Percentiles rank a stretch among this genome's conserved stretches.
Evolutionary conservation across 768 basidiomycete genomes (phyloP).

Genomic region (Imleria badia): DNA sequence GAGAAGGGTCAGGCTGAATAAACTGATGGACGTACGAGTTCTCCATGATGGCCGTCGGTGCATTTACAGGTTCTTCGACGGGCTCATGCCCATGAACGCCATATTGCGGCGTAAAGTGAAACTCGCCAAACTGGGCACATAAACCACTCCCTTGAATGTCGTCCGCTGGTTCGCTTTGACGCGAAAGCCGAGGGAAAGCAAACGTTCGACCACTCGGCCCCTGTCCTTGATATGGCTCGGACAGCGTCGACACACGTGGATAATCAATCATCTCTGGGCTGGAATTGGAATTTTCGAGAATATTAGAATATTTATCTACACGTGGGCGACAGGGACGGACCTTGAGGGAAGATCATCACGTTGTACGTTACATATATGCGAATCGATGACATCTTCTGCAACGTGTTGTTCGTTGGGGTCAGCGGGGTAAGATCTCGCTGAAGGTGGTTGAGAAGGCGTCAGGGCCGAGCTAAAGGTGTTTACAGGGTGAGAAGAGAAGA

Average conservation of each 20-base stretch:
- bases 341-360: constrained; percentile 36
- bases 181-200: constrained; percentile 9
- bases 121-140: constrained; percentile 22
- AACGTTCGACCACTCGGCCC: constrained; percentile 10
- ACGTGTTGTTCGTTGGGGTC: constrained; percentile 28
- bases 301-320: constrained; percentile 15
- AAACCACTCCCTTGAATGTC: constrained; percentile 25
- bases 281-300: constrained; percentile 18
- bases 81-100: constrained; percentile 10
- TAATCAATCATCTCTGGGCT: constrained; percentile 19
- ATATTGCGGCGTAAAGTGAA: constrained; percentile 26
- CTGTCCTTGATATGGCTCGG: constrained; percentile 23
- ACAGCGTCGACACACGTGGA: constrained; percentile 23
- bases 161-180: constrained; percentile 18
- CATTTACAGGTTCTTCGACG: constrained; percentile 22
- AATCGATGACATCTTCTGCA: constrained; percentile 31
- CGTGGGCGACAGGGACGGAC: constrained; percentile 30
- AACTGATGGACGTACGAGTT: constrained; percentile 22
- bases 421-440: constrained; percentile 27
- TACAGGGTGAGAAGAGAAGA: constrained; percentile 1
- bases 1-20: constrained; percentile 8
- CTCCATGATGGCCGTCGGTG: constrained; percentile 28
- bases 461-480: constrained; percentile 22
- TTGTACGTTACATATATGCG: constrained; percentile 25
- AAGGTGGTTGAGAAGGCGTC: constrained; percentile 26